Conservation (phyloP, 495 filamentous ascomycete genomes). For the Lentithecium fluviatile region DNA sequence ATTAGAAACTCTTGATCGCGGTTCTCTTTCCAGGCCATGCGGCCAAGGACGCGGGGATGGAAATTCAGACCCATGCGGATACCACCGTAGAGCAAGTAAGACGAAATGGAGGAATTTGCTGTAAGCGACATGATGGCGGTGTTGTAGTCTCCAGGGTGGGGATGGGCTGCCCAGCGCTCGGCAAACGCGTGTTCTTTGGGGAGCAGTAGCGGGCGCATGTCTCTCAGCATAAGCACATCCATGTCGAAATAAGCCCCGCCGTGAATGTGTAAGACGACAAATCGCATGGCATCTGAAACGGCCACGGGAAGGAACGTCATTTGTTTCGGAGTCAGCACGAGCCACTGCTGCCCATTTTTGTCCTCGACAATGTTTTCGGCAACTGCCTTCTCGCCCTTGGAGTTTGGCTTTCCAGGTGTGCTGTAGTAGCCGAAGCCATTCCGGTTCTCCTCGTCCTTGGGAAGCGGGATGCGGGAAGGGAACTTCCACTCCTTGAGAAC, state of each 20-base stretch:
- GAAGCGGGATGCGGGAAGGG: slow-evolving; percentile 53
- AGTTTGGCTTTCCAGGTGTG: slow-evolving; percentile 42
- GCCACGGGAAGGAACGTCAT: slow-evolving; percentile 50
- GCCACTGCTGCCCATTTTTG: slow-evolving; percentile 51
- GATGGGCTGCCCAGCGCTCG: slow-evolving; percentile 57
- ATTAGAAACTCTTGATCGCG: slow-evolving; percentile 54
- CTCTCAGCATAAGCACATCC: slow-evolving; percentile 57
- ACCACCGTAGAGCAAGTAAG: slow-evolving; percentile 56
- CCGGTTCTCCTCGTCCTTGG: slow-evolving; percentile 44
- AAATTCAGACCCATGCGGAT: slow-evolving; percentile 61
- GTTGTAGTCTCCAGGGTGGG: slow-evolving; percentile 57
- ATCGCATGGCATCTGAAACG: slow-evolving; percentile 48
- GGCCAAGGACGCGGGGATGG: slow-evolving; percentile 55
- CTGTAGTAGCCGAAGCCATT: slow-evolving; percentile 48
- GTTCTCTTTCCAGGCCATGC: slow-evolving; percentile 58
- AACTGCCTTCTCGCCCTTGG: slow-evolving; percentile 47
- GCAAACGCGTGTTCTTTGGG: slow-evolving; percentile 53
- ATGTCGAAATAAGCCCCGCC: slow-evolving; percentile 59
- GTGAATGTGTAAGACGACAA: slow-evolving; percentile 56
- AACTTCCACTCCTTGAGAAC: slow-evolving; percentile 54
- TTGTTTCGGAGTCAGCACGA: slow-evolving; percentile 53
- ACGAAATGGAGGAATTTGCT: slow-evolving; percentile 56
- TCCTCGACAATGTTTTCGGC: slow-evolving; percentile 52
- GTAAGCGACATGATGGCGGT: slow-evolving; percentile 58
- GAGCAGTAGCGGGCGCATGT: slow-evolving; percentile 55